These are phyloP conservation scores for Aspergillus texensis DNA, from an alignment of 2,329 filamentous ascomycete species.

Conservation along the genomic window DNA sequence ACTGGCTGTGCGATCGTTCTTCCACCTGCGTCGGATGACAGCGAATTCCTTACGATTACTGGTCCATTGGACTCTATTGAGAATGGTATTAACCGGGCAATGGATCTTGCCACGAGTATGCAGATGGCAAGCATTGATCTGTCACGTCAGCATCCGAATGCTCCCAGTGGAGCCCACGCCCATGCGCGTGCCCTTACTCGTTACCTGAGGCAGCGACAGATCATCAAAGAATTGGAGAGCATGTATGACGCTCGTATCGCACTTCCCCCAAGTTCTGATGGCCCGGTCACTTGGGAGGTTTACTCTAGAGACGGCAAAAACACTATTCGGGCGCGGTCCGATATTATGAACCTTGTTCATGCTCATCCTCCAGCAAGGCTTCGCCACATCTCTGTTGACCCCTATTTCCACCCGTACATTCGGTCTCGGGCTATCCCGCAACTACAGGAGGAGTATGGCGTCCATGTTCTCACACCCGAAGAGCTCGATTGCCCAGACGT, in stretches of 20 bases:
- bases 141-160: constrained; percentile 74
- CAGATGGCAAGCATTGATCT: constrained; percentile 82
- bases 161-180: constrained; percentile 69
- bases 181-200: constrained; percentile 86
- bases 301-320: constrained; percentile 87
- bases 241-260: constrained; percentile 85
- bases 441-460: constrained; percentile 48
- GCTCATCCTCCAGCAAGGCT: constrained; percentile 51
- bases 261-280: constrained; percentile 67
- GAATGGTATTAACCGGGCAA: constrained; percentile 76
- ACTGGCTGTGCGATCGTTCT: constrained; percentile 89
- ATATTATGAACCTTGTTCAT: constrained; percentile 53
- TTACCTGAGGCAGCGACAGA: constrained; percentile 80
- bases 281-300: constrained; percentile 80
- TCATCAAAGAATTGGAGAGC: constrained; percentile 80
- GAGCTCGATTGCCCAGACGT: constrained; percentile 47
- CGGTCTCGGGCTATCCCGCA: constrained; percentile 42
- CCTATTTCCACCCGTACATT: constrained; percentile 53
- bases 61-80: constrained; percentile 76
- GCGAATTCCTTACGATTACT: constrained; percentile 81
- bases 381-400: constrained; percentile 49
- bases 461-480: constrained; percentile 53
- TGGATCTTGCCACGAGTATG: constrained; percentile 87
- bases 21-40: constrained; percentile 73
- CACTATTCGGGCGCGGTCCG: constrained; percentile 52